A percentile compares a stretch with the other conserved stretches of the same genome.
phyloP scores from a whole-genome alignment of 208 protist genomes.

The Leishmania aethiopica region DNA sequence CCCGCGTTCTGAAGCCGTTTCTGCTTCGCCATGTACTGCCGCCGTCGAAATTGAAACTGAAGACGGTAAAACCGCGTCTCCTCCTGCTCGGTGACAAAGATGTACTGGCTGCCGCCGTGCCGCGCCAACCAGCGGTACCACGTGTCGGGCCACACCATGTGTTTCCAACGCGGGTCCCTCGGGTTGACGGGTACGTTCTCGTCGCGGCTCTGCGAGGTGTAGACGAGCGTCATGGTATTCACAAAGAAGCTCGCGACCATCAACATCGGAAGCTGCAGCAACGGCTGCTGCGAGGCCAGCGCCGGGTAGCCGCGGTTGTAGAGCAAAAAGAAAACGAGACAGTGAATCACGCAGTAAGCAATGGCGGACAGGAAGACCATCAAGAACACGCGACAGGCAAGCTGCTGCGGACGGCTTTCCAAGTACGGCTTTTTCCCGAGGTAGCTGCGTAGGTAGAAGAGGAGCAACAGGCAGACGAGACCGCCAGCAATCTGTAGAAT shows the following conservation, averaged over 20 bases:
- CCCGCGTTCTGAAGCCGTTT: slow-evolving; percentile 27
- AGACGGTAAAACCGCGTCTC: slow-evolving; percentile 75
- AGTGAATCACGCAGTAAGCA: slow-evolving; percentile 60
- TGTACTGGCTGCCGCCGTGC: slow-evolving; percentile 91
- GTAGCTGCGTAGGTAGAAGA: slow-evolving; percentile 68
- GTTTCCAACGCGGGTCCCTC: slow-evolving; percentile 78
- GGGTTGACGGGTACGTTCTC: slow-evolving; percentile 66
- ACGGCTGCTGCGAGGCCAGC: slow-evolving; percentile 45
- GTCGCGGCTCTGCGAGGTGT: slow-evolving; percentile 70
- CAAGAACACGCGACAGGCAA: slow-evolving; percentile 82
- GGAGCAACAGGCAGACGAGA: slow-evolving; percentile 52
- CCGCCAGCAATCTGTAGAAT: slow-evolving; percentile 49
- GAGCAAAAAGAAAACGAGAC: slow-evolving; percentile 48
- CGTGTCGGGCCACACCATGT: slow-evolving; percentile 83
- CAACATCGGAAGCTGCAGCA: slow-evolving; percentile 70
- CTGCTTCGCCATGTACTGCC: slow-evolving; percentile 60
- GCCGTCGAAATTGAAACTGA: slow-evolving; percentile 70
- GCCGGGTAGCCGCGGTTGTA: slow-evolving; percentile 40
- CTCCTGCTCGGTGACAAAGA: slow-evolving; percentile 79
- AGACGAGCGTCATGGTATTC: slow-evolving; percentile 88
- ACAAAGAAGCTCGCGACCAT: slow-evolving; percentile 73
- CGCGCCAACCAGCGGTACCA: slow-evolving; percentile 86
- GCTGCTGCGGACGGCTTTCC: slow-evolving; percentile 82
- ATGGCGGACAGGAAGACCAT: slow-evolving; percentile 60
- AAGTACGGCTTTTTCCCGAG: slow-evolving; percentile 85